Conservation (phyloP, 2,329 filamentous ascomycete genomes). For the Colletotrichum magnum region DNA sequence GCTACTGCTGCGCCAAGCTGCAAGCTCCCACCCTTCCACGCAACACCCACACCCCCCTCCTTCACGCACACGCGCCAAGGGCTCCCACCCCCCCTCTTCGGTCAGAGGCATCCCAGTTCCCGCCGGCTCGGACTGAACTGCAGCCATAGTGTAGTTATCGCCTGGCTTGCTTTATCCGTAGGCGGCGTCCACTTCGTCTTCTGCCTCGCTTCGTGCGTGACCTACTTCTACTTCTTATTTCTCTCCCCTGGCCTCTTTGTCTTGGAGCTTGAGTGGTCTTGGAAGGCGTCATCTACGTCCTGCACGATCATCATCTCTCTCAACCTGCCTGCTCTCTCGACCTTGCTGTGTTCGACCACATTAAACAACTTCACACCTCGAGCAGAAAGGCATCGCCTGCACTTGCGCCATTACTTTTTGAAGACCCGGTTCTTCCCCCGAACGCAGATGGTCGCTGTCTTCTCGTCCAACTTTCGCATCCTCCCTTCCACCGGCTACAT, state of each 20-base stretch:
- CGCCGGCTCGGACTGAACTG: slow-evolving; percentile 35
- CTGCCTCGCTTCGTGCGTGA: slow-evolving; percentile 37
- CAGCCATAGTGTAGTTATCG: slow-evolving; percentile 33
- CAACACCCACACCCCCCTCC: slow-evolving; percentile 4
- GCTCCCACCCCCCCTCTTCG: slow-evolving; percentile 31
- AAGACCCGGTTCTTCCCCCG: slow-evolving; percentile 16
- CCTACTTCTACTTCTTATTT: slow-evolving; percentile 37
- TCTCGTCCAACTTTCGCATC: slow-evolving; percentile 17
- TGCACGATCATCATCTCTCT: slow-evolving; percentile 1
- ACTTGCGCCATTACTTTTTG: slow-evolving; percentile 14
- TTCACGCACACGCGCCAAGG: slow-evolving; percentile 29
- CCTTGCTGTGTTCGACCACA: neutral
- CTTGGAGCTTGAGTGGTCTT: slow-evolving; percentile 28
- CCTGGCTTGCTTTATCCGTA: slow-evolving; percentile 34
- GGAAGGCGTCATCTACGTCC: slow-evolving; percentile 28
- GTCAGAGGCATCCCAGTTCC: slow-evolving; percentile 39
- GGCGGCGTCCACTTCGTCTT: slow-evolving; percentile 25
- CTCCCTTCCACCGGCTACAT: slow-evolving; percentile 23
- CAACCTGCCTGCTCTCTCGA: slow-evolving; percentile 9
- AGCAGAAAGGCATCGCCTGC: neutral
- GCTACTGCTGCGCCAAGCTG: slow-evolving; percentile 39
- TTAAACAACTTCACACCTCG: slow-evolving; percentile 1
- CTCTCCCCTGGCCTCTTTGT: slow-evolving; percentile 32
- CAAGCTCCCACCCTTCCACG: slow-evolving; percentile 25
- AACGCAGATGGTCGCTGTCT: slow-evolving; percentile 24